phyloP scores from a whole-genome alignment of 2,329 filamentous ascomycete genomes.

The Penicillium aurantiogriseum region DNA sequence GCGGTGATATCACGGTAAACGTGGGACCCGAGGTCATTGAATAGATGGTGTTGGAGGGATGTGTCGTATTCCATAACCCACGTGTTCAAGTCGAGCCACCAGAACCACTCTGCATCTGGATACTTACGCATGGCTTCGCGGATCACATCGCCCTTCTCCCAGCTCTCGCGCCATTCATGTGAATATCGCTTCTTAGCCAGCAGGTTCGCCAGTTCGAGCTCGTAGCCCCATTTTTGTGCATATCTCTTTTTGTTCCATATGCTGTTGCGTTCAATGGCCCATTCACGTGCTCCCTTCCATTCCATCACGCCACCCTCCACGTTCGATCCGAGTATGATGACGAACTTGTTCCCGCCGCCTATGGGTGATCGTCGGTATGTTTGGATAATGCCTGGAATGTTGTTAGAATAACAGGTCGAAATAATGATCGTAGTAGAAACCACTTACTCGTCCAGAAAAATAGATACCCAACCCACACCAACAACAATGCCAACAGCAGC shows the following conservation, averaged over 20 bases:
- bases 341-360: constrained; percentile 85
- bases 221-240: constrained; percentile 83
- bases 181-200: constrained; percentile 98
- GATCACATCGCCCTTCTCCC: constrained; percentile 97
- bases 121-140: constrained; percentile 88
- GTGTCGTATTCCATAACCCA: constrained; percentile 95
- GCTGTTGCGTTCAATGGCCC: constrained; percentile 96
- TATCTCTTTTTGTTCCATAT: constrained; percentile 94
- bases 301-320: constrained; percentile 97
- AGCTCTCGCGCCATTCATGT: constrained; percentile 98
- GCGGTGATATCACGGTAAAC: constrained; percentile 94
- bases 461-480: constrained; percentile 62
- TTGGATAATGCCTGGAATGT: constrained; percentile 51
- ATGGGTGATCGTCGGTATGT: constrained; percentile 70
- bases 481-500: constrained; percentile 57
- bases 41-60: constrained; percentile 86
- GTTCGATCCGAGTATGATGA: constrained; percentile 91
- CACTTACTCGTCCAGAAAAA: constrained; percentile 74
- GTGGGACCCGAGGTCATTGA: constrained; percentile 70
- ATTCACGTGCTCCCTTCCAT: constrained; percentile 95
- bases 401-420: constrained; percentile 31
- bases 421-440: constrained; percentile 11
- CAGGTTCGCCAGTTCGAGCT: constrained; percentile 96
- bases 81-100: constrained; percentile 98
- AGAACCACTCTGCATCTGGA: constrained; percentile 96